Conservation (phyloP, 305 asterid genomes). For the Fraxinus paxiana region DNA sequence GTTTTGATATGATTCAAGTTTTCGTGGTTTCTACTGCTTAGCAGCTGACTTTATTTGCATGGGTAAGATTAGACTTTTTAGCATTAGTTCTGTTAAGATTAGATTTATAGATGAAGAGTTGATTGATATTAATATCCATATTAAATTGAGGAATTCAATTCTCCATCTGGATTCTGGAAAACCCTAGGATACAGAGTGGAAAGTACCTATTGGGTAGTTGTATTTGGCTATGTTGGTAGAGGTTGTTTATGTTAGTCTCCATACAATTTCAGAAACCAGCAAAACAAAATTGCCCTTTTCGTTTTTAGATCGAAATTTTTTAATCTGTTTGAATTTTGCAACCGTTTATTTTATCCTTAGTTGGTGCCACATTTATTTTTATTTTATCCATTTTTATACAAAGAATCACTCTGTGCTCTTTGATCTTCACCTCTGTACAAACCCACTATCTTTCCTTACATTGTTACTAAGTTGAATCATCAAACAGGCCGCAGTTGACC, state of each 20-base stretch:
- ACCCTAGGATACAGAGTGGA: background rate
- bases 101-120: background rate
- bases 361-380: no score
- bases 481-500: no score
- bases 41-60: slow-evolving; percentile 27
- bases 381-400: no score
- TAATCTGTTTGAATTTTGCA: no score
- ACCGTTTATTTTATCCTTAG: no score
- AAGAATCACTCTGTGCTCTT: no score
- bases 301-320: background rate
- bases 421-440: no score
- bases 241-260: background rate
- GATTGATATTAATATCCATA: background rate
- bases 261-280: background rate
- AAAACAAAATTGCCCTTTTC: background rate
- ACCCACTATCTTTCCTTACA: no score
- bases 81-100: background rate
- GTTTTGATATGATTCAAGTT: background rate
- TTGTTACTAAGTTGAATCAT: no score
- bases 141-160: background rate
- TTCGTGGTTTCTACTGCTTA: background rate
- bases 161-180: background rate
- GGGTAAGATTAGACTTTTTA: background rate
- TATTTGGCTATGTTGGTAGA: background rate
- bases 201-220: background rate